Percentiles rank a stretch among this genome's conserved stretches.
Evolutionary conservation across 106 monocot genomes (phyloP).

Genomic region (Dioscorea zingiberensis): DNA sequence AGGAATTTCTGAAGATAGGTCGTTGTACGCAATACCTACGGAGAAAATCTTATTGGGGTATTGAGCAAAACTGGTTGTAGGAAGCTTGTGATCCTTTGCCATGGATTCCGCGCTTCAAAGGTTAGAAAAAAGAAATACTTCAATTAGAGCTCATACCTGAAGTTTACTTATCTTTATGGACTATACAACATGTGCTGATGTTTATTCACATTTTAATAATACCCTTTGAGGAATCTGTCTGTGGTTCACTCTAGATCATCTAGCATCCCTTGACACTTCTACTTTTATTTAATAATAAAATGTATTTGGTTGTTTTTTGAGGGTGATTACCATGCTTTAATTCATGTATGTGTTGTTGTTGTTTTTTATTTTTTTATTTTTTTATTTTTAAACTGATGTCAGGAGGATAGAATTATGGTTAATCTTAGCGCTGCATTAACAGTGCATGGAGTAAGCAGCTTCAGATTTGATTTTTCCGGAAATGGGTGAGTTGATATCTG

Average conservation of each 20-base stretch:
- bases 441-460: constrained; percentile 29
- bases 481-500: constrained; percentile 28
- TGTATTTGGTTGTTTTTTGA: background rate
- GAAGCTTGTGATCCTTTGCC: constrained; percentile 61
- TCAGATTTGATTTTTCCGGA: constrained; percentile 71
- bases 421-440: constrained; percentile 30
- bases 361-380: too few relatives aligned
- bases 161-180: too few relatives aligned
- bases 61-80: constrained; percentile 40
- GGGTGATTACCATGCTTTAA: background rate
- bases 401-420: constrained; percentile 40
- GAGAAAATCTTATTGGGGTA: constrained; percentile 55
- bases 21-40: constrained; percentile 33
- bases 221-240: background rate
- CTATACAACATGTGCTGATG: background rate
- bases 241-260: background rate
- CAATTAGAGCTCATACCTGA: too few relatives aligned
- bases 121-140: background rate
- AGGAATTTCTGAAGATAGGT: constrained; percentile 25
- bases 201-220: background rate
- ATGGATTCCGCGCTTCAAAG: constrained; percentile 74
- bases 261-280: too few relatives aligned
- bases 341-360: background rate
- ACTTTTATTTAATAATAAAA: background rate
- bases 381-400: too few relatives aligned